A percentile compares a stretch with the other conserved stretches of the same genome.
Evolutionary conservation across 345 rosid species (phyloP).

Genomic region (Hypericum androsaemum): DNA sequence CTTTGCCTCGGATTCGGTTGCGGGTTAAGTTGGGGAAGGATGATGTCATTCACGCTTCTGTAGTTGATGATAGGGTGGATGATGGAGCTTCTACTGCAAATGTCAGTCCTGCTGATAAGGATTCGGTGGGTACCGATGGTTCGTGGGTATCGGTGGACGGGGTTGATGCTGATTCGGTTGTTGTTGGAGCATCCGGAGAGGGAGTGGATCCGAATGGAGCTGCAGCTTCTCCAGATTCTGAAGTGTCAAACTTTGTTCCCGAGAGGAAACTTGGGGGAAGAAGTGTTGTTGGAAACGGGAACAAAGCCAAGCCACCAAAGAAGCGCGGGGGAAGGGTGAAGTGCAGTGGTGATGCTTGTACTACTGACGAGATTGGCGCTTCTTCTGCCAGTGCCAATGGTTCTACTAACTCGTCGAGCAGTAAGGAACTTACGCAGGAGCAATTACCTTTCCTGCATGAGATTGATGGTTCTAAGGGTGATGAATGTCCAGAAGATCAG

Average conservation of each 20-base stretch:
- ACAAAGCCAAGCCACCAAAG: constrained; percentile 34
- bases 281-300: constrained; percentile 19
- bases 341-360: constrained; percentile 11
- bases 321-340: constrained; percentile 26
- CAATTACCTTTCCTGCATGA: constrained; percentile 16
- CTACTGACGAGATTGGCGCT: constrained; percentile 19
- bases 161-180: constrained; percentile 26
- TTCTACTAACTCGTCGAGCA: constrained; percentile 24
- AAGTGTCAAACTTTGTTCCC: constrained; percentile 69
- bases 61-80: constrained; percentile 21
- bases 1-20: constrained; percentile 54
- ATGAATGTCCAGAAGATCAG: constrained; percentile 13
- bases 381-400: constrained; percentile 21
- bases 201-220: constrained; percentile 32
- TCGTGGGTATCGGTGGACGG: constrained; percentile 34
- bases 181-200: constrained; percentile 28
- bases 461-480: constrained; percentile 20
- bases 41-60: constrained; percentile 27
- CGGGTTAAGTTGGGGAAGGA: constrained; percentile 74
- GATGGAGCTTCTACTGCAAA: constrained; percentile 22
- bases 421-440: constrained; percentile 18
- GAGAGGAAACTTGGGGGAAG: constrained; percentile 38
- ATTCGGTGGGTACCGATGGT: constrained; percentile 20
- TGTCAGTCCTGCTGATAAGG: constrained; percentile 21
- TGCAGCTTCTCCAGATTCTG: constrained; percentile 99